Evolutionary conservation across 352 stramenopile species (phyloP), one percentile per base, ranked within the genome.

Genomic region (Blastocystis sp.): DNA sequence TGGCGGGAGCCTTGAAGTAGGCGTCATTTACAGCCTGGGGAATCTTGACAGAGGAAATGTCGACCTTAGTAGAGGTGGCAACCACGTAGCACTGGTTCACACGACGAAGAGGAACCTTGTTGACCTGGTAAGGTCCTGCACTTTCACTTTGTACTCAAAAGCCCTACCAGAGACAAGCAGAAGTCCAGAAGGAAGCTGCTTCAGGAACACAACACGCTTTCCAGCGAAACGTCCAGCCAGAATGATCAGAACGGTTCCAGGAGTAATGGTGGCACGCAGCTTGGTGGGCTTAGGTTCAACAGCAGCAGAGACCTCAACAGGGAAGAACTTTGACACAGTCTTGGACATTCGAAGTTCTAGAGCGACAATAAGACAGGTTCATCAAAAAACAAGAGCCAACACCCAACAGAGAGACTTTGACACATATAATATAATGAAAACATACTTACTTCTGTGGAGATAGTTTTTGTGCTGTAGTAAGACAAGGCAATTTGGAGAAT

Each of bases 71-170:
- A 54, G 93, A 97, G 67, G 96, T 99, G 85, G 94, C 96, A 89
- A 99, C 99, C 54, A 98, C 96, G 90, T 98, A 99, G 58, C 94
- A 92, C 92, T 98, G 95, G 92, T 98, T 98, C 67, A 99, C 95
- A 86, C 96, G 95, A 88, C 95, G 93, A 73, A 99, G 90, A 32
- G 96, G 96, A 32, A 98, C 96, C 88, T 96, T 96, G 92, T 99
- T 99, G 74, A 98, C 93, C 92, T 97, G 97, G 93, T 98, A 99
- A 37, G 96, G 96, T 89, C 96, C 96, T 96, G 78, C 16, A 63
- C 7, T 42, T 3, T 59, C 9, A 63, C 24, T 16, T 3, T 32
- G 24, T 21, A 11, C 21, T 19, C 11, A 59, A 32, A 80, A 5
- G 5, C 16, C 69, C n/a, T 32, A 89, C 96, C 96, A 46, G 69